These are phyloP conservation scores for Candida gigantensis DNA, from an alignment of 1,139 yeast genomes.

Conservation along the genomic window DNA sequence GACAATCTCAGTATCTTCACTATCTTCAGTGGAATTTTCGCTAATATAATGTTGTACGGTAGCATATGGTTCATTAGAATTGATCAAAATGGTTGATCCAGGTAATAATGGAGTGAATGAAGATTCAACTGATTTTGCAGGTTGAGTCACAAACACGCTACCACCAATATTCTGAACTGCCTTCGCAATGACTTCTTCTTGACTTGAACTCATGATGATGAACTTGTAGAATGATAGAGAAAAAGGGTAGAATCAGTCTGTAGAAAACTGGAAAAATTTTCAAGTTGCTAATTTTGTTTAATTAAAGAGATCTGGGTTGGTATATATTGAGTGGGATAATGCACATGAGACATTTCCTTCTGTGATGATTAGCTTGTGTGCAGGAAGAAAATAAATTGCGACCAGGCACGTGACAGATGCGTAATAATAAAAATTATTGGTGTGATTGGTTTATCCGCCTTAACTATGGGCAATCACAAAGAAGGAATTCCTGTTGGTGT, in stretches of 20 bases:
- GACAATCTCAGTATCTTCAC: slow-evolving; percentile 28
- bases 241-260: no score
- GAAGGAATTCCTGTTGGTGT: no score
- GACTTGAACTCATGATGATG: slow-evolving; percentile 17
- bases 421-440: slow-evolving; percentile 2
- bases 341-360: background rate
- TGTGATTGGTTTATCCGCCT: slow-evolving; percentile 7
- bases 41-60: slow-evolving; percentile 36
- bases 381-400: slow-evolving; percentile 4
- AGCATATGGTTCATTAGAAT: slow-evolving; percentile 56
- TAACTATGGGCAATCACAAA: no score
- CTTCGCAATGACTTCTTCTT: slow-evolving; percentile 19
- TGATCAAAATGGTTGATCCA: slow-evolving; percentile 36
- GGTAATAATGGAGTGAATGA: slow-evolving; percentile 26
- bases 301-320: slow-evolving; percentile 1
- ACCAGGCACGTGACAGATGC: slow-evolving; percentile 6
- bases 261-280: background rate
- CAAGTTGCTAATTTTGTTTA: no score
- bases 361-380: background rate
- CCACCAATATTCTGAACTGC: slow-evolving; percentile 29
- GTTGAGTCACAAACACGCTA: slow-evolving; percentile 41
- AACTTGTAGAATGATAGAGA: no score
- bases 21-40: slow-evolving; percentile 8
- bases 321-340: background rate
- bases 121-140: slow-evolving; percentile 47